These are phyloP conservation scores for apple (Malus domestica) DNA, from an alignment of 306 rosid genomes.

Conservation along the genomic window ASM211411v1 NC_041793.1:2101001-2101500, in stretches of 20 bases:
- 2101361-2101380: constrained; percentile 46
- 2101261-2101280: constrained; percentile 23
- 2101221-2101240: constrained; percentile 16
- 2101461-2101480: constrained; percentile 78
- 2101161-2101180: not conserved
- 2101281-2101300: constrained; percentile 45
- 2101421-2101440: constrained; percentile 81
- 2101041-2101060: not conserved
- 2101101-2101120: not conserved
- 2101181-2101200: not conserved
- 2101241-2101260: constrained; percentile 33
- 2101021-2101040: not conserved
- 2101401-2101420: constrained; percentile 75
- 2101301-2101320: constrained; percentile 71
- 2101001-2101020: not conserved
- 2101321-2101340: constrained; percentile 45
- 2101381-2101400: constrained; percentile 61
- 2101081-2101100: not conserved
- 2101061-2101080: not conserved
- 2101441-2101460: constrained; percentile 59
- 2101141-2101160: not conserved
- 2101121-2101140: not conserved
- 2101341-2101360: constrained; percentile 55
- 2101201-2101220: constrained; percentile 32
- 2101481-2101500: constrained; percentile 69